Evolutionary conservation across 192 early-diverging fungal genomes (phyloP), one percentile per base, ranked within the genome.

Genomic region (Chytriomyces confervae): DNA sequence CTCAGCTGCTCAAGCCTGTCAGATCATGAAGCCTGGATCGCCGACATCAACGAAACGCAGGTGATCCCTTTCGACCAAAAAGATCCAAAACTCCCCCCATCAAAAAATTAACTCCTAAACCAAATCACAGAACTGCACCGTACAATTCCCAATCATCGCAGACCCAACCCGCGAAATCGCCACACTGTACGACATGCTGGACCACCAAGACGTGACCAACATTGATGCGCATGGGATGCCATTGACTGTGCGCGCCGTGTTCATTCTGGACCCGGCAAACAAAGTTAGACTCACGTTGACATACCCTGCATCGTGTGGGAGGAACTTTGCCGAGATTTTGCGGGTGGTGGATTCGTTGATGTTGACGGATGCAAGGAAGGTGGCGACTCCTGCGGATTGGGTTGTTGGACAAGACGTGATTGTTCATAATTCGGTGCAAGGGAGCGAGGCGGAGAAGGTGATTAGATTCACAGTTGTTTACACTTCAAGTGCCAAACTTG

Each of bases 301-400:
- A 11, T 99, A 99, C 81, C 96, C 96, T 44, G 96, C 96, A 50
- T 95, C 93, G 50, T 91, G 86, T 44, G 93, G 96, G 47, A 91
- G 97, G 76, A 99, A 98, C 92, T 97, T 98, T 92, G 91, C 95
- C 80, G 97, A 99, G 88, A 92, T 99, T 81, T 81, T 99, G 79
- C 92, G 97, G 44, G 91, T 92, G 6, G 89, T 97, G 50, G 97
- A 99, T 87, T 95, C 95, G 36, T 86, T 99, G 65, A 95, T 97
- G 87, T 83, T 98, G 44, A 91, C 91, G 62, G 96, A 99, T 83
- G 89, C 86, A 73, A 89, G 94, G 82, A 90, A 91, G 36, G 92
- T 99, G 78, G 94, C 95, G 48, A 99, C 97, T 29, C 97, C 97
- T 13, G 96, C 91, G 77, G 92, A 95, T 85, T 99, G 97, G 97